Evolutionary conservation across 1,284 basidiomycete species (phyloP).

Genomic region (Macrocystidia cucumis): DNA sequence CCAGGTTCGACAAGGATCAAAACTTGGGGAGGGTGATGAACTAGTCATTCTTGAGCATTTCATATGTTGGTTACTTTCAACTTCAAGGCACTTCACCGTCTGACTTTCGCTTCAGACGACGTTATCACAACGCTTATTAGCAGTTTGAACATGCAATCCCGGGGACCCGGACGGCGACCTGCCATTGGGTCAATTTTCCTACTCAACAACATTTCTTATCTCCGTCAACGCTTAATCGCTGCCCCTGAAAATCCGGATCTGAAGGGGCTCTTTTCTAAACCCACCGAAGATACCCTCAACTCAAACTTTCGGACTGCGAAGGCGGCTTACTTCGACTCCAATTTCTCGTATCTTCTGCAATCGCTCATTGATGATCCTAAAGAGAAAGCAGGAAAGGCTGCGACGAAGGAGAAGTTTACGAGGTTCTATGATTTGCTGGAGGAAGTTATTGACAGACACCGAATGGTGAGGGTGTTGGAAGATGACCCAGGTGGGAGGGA

Average conservation of each 20-base stretch:
- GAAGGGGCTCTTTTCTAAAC: constrained; percentile 44
- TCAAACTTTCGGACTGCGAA: constrained; percentile 71
- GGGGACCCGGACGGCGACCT: constrained; percentile 54
- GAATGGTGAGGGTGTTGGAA: constrained; percentile 57
- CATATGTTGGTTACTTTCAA: constrained; percentile 40
- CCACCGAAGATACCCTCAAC: constrained; percentile 52
- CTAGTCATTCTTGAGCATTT: constrained; percentile 64
- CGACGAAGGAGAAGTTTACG: constrained; percentile 73
- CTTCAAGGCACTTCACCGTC: constrained; percentile 3
- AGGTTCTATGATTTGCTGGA: constrained; percentile 73
- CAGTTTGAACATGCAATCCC: constrained; percentile 54
- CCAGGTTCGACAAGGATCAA: constrained; percentile 43
- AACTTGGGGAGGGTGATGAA: constrained; percentile 46
- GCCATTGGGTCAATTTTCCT: constrained; percentile 69
- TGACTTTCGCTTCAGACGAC: constrained; percentile 40
- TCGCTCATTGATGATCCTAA: constrained; percentile 60
- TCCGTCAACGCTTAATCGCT: constrained; percentile 50
- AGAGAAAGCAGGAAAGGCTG: constrained; percentile 49
- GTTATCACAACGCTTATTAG: constrained; percentile 53
- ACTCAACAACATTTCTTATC: constrained; percentile 68
- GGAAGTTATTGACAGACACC: constrained; percentile 68
- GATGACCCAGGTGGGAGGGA: constrained; percentile 55
- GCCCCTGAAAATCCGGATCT: constrained; percentile 38
- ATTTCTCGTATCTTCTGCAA: constrained; percentile 70
- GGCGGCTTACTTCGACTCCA: constrained; percentile 74